Evolutionary conservation across 805 yeast species (phyloP).

Genomic region (Starmerella bombi): DNA sequence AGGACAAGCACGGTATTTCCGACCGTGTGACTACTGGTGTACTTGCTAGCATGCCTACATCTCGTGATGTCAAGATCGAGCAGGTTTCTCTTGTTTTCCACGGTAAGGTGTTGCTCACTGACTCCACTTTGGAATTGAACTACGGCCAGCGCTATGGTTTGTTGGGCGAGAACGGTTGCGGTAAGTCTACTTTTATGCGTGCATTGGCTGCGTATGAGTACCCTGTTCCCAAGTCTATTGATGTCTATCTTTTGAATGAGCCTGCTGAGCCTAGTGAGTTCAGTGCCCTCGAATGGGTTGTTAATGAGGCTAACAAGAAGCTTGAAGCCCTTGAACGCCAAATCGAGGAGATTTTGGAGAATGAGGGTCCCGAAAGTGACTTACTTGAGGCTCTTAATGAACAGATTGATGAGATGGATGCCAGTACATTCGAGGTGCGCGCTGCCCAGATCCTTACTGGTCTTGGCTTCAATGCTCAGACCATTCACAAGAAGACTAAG

Average conservation of each 20-base stretch:
- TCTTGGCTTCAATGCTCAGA: constrained; percentile 82
- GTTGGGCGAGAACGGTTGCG: constrained; percentile 97
- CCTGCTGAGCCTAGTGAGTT: constrained; percentile 91
- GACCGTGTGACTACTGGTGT: constrained; percentile 99
- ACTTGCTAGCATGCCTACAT: constrained; percentile 70
- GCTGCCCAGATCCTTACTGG: constrained; percentile 93
- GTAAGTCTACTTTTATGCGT: constrained; percentile 89
- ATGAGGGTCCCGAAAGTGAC: constrained; percentile 88
- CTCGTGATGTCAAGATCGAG: constrained; percentile 85
- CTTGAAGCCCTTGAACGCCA: constrained; percentile 79
- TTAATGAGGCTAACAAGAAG: constrained; percentile 88
- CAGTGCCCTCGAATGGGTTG: constrained; percentile 92
- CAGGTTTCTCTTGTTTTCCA: constrained; percentile 89
- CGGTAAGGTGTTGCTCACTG: constrained; percentile 92
- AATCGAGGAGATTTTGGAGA: constrained; percentile 78
- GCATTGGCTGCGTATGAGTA: constrained; percentile 92
- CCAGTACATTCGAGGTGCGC: constrained; percentile 87
- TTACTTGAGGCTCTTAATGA: constrained; percentile 80
- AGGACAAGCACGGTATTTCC: constrained; percentile 84
- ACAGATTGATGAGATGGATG: constrained; percentile 91
- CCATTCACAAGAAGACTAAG: constrained; percentile 86
- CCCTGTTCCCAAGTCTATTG: constrained; percentile 86
- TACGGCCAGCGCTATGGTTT: constrained; percentile 96
- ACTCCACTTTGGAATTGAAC: constrained; percentile 81
- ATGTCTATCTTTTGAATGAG: constrained; percentile 85